Base-by-base conservation (phyloP, 345 rosid species). In the Murraya koenigii region DNA sequence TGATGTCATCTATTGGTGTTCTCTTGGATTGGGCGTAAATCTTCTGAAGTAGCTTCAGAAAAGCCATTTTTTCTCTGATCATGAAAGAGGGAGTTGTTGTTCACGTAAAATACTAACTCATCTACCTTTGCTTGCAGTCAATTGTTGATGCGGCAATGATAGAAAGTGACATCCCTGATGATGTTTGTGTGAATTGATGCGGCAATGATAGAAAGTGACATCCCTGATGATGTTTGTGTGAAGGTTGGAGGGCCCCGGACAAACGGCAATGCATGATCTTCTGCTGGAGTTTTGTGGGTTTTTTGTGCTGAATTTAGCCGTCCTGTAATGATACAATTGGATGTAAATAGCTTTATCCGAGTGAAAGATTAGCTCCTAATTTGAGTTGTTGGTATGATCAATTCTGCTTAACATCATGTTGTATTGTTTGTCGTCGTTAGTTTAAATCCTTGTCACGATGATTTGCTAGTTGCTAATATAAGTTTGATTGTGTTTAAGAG, bases 121-220 rank as follows among this genome's bases (percentile, higher is more conserved):
- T 33, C 19, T 15, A 5, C 4, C 70, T 75, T 59, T 52, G 25
- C 39, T 39, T 80, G 87, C 90, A 90, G 94, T 81, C 87, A 39
- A 80, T 85, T 22, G 90, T 90, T 74, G 91, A 90, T 72, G 82
- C 84, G 1, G 79, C 88, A 56, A 55, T 61, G 78, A 55, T 58
- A 71, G 88, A 87, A 44, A 56, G 69, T 75, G 88, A 83, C 39
- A 15, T 63, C 67, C 86, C 80, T 25, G 88, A 83, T 69, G 89
- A 86, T n/a, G 78, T n/a, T n/a, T n/a, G n/a, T n/a, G n/a, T n/a
- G n/a, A n/a, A n/a, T 90, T 74, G 91, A 90, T 72, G 82, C 84
- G 1, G 79, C 88, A 56, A 55, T 61, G 78, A 55, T 58, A 71
- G 88, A 87, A 44, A 56, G 69, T 75, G 88, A 83, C 39, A 15